Percentiles rank a stretch among this genome's conserved stretches.
These are phyloP conservation scores for Diaporthe humulicola DNA, from an alignment of 2,329 filamentous ascomycete genomes.

Conservation along the genomic window DNA sequence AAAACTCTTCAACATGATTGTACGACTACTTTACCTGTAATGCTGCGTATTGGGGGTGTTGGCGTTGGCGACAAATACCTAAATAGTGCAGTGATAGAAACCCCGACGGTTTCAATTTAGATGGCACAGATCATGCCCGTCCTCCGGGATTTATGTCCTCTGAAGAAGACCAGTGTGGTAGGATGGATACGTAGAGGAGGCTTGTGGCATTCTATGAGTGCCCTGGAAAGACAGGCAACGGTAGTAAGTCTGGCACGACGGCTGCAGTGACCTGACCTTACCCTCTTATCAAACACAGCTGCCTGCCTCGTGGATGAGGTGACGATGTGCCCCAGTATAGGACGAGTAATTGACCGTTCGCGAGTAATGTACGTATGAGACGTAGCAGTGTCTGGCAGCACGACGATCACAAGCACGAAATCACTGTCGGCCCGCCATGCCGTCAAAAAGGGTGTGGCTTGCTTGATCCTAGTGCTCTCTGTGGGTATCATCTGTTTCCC, in stretches of 20 bases:
- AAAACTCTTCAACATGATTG: conserved; percentile 15
- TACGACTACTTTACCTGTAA: conserved; percentile 29
- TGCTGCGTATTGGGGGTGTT: conserved; percentile 8
- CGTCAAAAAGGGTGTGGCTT: neutral
- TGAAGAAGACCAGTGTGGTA: neutral
- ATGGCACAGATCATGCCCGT: conserved; percentile 9
- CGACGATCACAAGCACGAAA: neutral
- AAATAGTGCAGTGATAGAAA: conserved; percentile 17
- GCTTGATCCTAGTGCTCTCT: neutral
- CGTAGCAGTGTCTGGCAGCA: neutral
- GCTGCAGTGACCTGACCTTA: neutral
- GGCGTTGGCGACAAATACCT: conserved; percentile 28
- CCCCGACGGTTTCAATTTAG: conserved; percentile 12
- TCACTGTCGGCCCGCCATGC: too few species aligned
- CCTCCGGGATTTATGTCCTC: neutral
- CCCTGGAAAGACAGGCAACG: neutral
- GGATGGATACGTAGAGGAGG: neutral
- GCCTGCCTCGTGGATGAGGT: too few species aligned
- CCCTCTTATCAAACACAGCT: neutral
- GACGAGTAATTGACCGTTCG: neutral
- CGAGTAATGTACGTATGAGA: too few species aligned
- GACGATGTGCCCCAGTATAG: neutral
- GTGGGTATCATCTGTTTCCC: conserved; percentile 2
- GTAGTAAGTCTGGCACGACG: neutral
- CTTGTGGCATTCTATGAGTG: neutral